Percentiles rank a stretch among this genome's conserved stretches.
phyloP scores from a whole-genome alignment of 345 rosid species.

The Combretum micranthum region DNA sequence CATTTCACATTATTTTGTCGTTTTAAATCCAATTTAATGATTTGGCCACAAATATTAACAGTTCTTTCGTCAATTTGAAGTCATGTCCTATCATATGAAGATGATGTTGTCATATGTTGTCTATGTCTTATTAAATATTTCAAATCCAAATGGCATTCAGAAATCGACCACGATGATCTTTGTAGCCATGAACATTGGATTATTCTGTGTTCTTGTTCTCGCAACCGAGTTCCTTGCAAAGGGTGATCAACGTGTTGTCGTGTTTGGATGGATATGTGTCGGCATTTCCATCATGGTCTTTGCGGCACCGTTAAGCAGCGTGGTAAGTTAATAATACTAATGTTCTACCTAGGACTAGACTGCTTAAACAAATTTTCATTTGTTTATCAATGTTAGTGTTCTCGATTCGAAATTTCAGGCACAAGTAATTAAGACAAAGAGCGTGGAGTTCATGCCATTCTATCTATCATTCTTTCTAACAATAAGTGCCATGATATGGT shows the following conservation, averaged over 20 bases:
- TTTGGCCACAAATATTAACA: too few relatives aligned
- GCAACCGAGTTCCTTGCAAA: constrained; percentile 29
- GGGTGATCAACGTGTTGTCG: constrained; percentile 13
- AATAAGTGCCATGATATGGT: constrained; percentile 75
- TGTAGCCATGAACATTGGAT: constrained; percentile 41
- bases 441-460: constrained; percentile 96
- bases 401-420: constrained; percentile 26
- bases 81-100: too few relatives aligned
- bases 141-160: constrained; percentile 31
- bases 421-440: constrained; percentile 61
- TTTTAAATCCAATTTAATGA: too few relatives aligned
- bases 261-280: constrained; percentile 87
- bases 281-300: constrained; percentile 61
- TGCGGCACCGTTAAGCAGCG: constrained; percentile 69
- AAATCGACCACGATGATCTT: constrained; percentile 45
- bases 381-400: too few relatives aligned
- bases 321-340: constrained; percentile 28
- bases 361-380: too few relatives aligned
- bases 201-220: constrained; percentile 40
- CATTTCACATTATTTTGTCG: too few relatives aligned
- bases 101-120: too few relatives aligned
- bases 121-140: not conserved
- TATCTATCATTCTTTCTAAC: constrained; percentile 75
- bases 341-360: not conserved
- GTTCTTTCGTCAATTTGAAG: too few relatives aligned